Base-by-base conservation (phyloP, 495 filamentous ascomycete genomes). In the Cercophora scortea region DNA sequence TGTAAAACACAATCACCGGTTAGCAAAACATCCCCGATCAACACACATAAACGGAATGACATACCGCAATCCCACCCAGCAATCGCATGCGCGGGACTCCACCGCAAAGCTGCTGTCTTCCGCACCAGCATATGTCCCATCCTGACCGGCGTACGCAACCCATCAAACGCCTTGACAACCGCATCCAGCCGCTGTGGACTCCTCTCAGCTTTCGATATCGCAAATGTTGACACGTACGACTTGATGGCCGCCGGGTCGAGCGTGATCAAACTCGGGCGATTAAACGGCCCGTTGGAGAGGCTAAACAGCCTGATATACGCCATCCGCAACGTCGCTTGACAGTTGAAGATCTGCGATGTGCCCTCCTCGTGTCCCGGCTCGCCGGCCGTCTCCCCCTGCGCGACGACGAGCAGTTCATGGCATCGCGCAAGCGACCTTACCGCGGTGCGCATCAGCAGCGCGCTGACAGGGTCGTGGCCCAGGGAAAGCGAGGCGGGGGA, bases 41-140 rank as follows among this genome's bases (percentile, higher is more conserved):
- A 19, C 9, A 25, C 1, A 45, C 43, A 32, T 3, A 9, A 44
- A 32, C 15, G 3, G 15, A 10, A 1, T 15, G 9, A 45, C 43
- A 45, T 45, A 45, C 43, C 43, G 16, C 43, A 45, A 45, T 45
- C 43, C 43, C 43, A 45, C 15, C 43, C 43, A 15, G 43, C 43
- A 11, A 45, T 32, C 15, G 43, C 43, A 32, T 45, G 43, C 19
- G 43, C 43, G 1, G 43, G 43, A 8, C 43, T 45, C 43, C 43
- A 45, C 16, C 43, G 43, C 6, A 45, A 8, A 3, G 43, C 43
- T 25, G 43, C 43, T 17, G 43, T 45, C 43, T 45, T 45, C 1
- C 43, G 43, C 9, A 45, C 43, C 7, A 45, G 43, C 43, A 45
- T 45, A 18, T 45, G 16, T 6, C 43, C 43, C 43, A 45, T 45